These are phyloP conservation scores for Baeospora myosura DNA, from an alignment of 1,284 basidiomycete species.

Conservation along the genomic window DNA sequence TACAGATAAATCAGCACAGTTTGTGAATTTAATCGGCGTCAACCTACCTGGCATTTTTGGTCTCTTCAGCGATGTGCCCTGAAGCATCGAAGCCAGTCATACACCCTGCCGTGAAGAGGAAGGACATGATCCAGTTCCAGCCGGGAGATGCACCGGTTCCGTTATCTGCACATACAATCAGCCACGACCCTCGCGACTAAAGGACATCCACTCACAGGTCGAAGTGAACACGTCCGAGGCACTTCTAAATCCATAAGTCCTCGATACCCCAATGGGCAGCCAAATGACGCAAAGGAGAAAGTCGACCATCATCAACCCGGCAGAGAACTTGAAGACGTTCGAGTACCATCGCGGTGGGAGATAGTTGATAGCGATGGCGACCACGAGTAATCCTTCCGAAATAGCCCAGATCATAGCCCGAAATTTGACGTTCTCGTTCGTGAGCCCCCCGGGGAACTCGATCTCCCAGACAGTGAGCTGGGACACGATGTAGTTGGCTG, in stretches of 20 bases:
- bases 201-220: slow-evolving; percentile 52
- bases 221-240: slow-evolving; percentile 74
- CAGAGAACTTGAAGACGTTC: slow-evolving; percentile 64
- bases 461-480: slow-evolving; percentile 73
- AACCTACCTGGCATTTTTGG: slow-evolving; percentile 70
- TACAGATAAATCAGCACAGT: slow-evolving; percentile 19
- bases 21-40: background rate
- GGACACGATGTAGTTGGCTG: slow-evolving; percentile 80
- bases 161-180: slow-evolving; percentile 48
- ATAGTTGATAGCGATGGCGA: slow-evolving; percentile 75
- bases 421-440: slow-evolving; percentile 70
- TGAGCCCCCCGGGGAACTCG: slow-evolving; percentile 70
- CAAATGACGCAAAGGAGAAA: slow-evolving; percentile 81
- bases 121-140: slow-evolving; percentile 83
- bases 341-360: slow-evolving; percentile 72
- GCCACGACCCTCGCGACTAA: slow-evolving; percentile 1
- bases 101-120: slow-evolving; percentile 77
- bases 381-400: slow-evolving; percentile 60
- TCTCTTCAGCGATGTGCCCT: slow-evolving; percentile 86
- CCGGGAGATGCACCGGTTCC: slow-evolving; percentile 76
- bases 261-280: slow-evolving; percentile 81
- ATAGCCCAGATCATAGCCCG: slow-evolving; percentile 76
- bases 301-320: slow-evolving; percentile 71
- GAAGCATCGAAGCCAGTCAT: slow-evolving; percentile 85
- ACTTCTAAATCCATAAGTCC: slow-evolving; percentile 75